phyloP scores from a whole-genome alignment of 306 rosid species.

The Rosa lucieae region DNA sequence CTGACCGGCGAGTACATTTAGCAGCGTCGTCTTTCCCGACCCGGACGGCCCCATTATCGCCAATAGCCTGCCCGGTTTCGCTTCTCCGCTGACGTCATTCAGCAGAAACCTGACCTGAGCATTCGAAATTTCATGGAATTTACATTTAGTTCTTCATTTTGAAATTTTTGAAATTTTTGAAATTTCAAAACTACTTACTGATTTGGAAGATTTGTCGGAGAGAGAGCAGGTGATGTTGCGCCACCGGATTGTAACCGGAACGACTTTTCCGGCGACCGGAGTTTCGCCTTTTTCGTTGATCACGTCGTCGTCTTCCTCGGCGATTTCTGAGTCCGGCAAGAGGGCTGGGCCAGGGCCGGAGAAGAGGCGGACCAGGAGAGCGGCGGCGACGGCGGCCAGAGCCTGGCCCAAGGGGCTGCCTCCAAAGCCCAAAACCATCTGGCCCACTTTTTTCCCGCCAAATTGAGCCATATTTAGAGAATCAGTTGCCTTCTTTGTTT shows the following conservation, averaged over 20 bases:
- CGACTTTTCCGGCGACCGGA: conserved; percentile 36
- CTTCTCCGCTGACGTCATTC: conserved; percentile 75
- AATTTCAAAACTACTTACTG: conserved; percentile 41
- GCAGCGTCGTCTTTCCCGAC: conserved; percentile 93
- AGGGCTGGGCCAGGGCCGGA: conserved; percentile 69
- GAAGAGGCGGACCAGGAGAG: conserved; percentile 70
- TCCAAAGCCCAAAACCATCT: conserved; percentile 52
- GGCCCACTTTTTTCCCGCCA: conserved; percentile 66
- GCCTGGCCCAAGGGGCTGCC: conserved; percentile 69
- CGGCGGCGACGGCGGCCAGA: conserved; percentile 63
- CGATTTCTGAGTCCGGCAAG: conserved; percentile 42
- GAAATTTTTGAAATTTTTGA: neutral
- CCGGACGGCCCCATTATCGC: conserved; percentile 99
- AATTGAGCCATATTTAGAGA: conserved; percentile 38
- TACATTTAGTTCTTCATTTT: conserved; percentile 20
- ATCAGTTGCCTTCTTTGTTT: neutral
- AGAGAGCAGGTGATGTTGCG: conserved; percentile 67
- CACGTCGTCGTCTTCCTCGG: conserved; percentile 29
- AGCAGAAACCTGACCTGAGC: conserved; percentile 72
- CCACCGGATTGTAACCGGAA: conserved; percentile 83
- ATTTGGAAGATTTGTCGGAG: conserved; percentile 56
- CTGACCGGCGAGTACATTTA: conserved; percentile 84
- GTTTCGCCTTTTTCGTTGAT: conserved; percentile 28
- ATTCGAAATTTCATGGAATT: neutral
- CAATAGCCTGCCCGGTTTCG: conserved; percentile 76